phyloP scores from a whole-genome alignment of 495 filamentous ascomycete species.

The Podospora comata region DNA sequence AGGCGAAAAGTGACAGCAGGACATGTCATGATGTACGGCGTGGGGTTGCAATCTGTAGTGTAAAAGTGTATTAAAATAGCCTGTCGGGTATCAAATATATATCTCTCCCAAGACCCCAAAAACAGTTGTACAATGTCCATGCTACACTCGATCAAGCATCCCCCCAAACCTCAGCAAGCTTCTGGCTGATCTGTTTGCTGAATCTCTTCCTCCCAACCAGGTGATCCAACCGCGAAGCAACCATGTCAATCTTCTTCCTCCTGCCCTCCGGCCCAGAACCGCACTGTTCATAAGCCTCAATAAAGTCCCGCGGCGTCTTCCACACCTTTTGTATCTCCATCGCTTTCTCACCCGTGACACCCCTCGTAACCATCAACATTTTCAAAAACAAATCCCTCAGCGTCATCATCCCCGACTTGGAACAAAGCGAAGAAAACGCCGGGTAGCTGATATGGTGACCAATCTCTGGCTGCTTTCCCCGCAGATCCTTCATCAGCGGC shows the following conservation, averaged over 20 bases:
- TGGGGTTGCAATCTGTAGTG: not conserved
- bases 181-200: conserved; percentile 58
- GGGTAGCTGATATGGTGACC: conserved; percentile 67
- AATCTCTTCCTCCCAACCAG: conserved; percentile 69
- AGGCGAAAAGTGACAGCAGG: no score
- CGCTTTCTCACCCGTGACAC: conserved; percentile 78
- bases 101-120: not conserved
- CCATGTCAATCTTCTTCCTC: conserved; percentile 51
- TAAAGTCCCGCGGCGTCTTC: conserved; percentile 66
- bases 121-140: not conserved
- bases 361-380: conserved; percentile 81
- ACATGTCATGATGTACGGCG: no score
- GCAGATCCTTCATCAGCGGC: conserved; percentile 58
- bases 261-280: conserved; percentile 42
- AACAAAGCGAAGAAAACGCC: conserved; percentile 66
- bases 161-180: conserved; percentile 74
- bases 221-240: conserved; percentile 51
- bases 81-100: not conserved
- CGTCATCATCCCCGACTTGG: conserved; percentile 70
- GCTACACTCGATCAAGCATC: conserved; percentile 14
- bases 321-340: conserved; percentile 74
- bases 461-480: conserved; percentile 41
- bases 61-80: not conserved
- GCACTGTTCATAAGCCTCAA: conserved; percentile 62
- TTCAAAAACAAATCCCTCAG: conserved; percentile 76